A percentile compares a stretch with the other conserved stretches of the same genome.
Conservation (phyloP, 306 rosid genomes). For the Amphicarpaea edgeworthii region DNA sequence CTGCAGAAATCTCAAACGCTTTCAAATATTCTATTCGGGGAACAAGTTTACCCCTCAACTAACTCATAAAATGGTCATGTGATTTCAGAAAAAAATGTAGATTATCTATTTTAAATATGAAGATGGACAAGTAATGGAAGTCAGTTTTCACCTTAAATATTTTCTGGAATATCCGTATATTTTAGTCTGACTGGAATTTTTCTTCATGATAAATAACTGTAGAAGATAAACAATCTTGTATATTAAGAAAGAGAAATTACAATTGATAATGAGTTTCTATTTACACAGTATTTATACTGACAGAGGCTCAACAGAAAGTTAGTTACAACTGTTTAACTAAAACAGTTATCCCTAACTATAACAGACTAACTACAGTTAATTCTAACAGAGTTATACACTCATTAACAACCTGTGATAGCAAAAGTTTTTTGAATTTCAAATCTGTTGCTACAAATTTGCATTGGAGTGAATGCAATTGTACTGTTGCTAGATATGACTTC, state of each 20-base stretch:
- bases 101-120: conserved; percentile 7
- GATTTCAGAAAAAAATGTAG: not conserved
- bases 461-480: not conserved
- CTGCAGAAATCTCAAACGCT: conserved; percentile 16
- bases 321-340: too few species aligned
- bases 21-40: conserved; percentile 21
- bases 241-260: too few species aligned
- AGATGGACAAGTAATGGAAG: conserved; percentile 30
- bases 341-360: too few species aligned
- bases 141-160: conserved; percentile 15
- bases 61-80: not conserved
- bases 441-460: not conserved
- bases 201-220: conserved; percentile 22
- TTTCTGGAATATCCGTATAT: conserved; percentile 27
- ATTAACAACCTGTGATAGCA: not conserved
- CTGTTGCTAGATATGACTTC: not conserved
- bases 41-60: conserved; percentile 7
- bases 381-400: too few species aligned
- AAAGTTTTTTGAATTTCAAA: conserved; percentile 16
- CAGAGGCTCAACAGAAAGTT: too few species aligned
- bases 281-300: too few species aligned
- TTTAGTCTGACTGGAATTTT: not conserved
- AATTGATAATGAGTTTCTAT: too few species aligned
- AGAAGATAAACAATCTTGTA: too few species aligned
- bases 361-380: too few species aligned